A percentile compares a stretch with the other conserved stretches of the same genome.
Conservation (phyloP, 179 eudicot genomes). For the Actinidia chinensis region DNA sequence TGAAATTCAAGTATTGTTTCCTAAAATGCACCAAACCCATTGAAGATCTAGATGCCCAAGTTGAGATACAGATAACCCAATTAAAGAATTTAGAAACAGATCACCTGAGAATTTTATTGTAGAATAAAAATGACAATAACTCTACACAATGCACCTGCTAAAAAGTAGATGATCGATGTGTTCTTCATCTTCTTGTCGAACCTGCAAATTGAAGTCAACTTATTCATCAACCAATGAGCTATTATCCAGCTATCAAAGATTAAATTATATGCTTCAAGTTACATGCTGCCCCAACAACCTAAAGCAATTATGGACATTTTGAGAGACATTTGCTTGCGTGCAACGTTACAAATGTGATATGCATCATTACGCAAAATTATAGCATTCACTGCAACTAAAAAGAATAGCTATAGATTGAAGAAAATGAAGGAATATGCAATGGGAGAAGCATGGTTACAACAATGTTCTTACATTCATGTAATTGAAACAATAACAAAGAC, state of each 20-base stretch:
- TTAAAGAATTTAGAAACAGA: neutral
- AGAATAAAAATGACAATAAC: no score
- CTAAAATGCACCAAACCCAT: neutral
- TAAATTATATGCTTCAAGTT: no score
- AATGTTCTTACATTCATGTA: neutral
- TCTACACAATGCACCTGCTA: no score
- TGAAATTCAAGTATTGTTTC: neutral
- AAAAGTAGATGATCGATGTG: constrained; percentile 88
- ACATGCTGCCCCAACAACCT: no score
- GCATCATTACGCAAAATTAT: neutral
- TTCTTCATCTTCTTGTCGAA: constrained; percentile 91
- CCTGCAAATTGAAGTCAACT: constrained; percentile 52
- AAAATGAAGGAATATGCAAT: constrained; percentile 15
- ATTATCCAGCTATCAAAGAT: constrained; percentile 2
- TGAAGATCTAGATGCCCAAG: neutral
- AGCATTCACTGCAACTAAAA: neutral
- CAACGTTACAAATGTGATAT: no score
- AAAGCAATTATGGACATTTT: neutral
- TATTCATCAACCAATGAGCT: constrained; percentile 12
- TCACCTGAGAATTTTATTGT: constrained; percentile 18
- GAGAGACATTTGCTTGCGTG: neutral
- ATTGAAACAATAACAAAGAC: neutral
- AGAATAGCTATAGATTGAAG: neutral
- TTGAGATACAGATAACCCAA: neutral
- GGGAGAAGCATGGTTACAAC: neutral